Percentiles rank a stretch among this genome's conserved stretches.
phyloP scores from a whole-genome alignment of 257 asterid species.

The Fraxinus anomala region DNA sequence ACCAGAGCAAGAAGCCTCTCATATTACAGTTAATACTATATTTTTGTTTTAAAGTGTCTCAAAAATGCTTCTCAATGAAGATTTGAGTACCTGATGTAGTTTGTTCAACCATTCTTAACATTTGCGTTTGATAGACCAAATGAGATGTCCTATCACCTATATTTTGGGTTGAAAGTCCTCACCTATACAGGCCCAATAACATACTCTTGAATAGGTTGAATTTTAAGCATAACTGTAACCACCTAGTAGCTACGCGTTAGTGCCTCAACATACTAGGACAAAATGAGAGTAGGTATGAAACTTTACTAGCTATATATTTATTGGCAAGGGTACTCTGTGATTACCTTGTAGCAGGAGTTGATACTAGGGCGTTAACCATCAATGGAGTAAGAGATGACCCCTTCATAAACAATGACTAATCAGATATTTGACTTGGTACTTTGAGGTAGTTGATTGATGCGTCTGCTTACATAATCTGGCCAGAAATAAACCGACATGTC shows the following conservation, averaged over 20 bases:
- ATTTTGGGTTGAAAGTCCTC: not conserved
- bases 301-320: not conserved
- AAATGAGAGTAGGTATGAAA: not conserved
- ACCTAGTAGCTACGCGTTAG: not conserved
- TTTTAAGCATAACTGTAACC: not conserved
- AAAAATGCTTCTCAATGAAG: not conserved
- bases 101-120: not conserved
- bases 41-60: constrained; percentile 1
- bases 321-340: not conserved
- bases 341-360: constrained; percentile 93
- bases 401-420: constrained; percentile 88
- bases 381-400: constrained; percentile 70
- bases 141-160: not conserved
- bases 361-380: constrained; percentile 73
- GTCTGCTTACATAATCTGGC: constrained; percentile 79
- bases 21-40: not conserved
- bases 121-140: not conserved
- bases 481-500: constrained; percentile 90
- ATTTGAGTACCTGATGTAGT: not conserved
- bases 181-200: not conserved
- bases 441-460: constrained; percentile 66
- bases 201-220: not conserved
- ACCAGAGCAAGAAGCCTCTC: not conserved
- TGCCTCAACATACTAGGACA: not conserved
- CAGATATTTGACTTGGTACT: constrained; percentile 68